Conservation (phyloP, 192 early-diverging fungal species). For the Coemansia guatemalensis region DNA sequence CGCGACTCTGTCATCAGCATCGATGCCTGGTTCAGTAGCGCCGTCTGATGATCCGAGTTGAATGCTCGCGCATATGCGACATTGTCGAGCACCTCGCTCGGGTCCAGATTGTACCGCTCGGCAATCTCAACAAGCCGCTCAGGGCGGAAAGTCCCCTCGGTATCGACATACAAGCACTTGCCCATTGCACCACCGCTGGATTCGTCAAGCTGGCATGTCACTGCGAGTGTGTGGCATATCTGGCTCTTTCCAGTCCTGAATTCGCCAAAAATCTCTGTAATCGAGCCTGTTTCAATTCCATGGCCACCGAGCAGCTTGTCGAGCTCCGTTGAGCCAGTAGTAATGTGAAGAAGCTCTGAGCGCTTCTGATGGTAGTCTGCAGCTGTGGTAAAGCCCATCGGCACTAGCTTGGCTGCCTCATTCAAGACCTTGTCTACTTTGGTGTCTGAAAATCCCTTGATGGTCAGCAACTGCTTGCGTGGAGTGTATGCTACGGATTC, state of each 20-base stretch:
- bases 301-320: constrained; percentile 88
- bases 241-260: constrained; percentile 98
- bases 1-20: constrained; percentile 88
- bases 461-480: constrained; percentile 75
- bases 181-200: constrained; percentile 92
- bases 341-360: constrained; percentile 76
- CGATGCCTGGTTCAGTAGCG: constrained; percentile 79
- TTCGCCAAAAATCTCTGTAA: constrained; percentile 98
- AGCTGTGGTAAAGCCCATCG: constrained; percentile 95
- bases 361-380: constrained; percentile 85
- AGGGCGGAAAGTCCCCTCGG: constrained; percentile 95
- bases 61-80: constrained; percentile 93
- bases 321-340: constrained; percentile 88
- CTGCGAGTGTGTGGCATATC: constrained; percentile 92
- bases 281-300: constrained; percentile 94
- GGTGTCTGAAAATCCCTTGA: constrained; percentile 94
- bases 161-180: constrained; percentile 95
- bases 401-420: constrained; percentile 91
- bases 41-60: constrained; percentile 93
- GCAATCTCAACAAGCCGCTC: constrained; percentile 82
- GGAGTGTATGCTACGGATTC: constrained; percentile 93
- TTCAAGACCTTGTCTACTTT: constrained; percentile 93
- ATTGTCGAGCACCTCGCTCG: constrained; percentile 89
- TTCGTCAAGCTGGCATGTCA: constrained; percentile 91
- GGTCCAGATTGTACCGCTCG: constrained; percentile 79